Base-by-base conservation (phyloP, 2,329 filamentous ascomycete species). In the Neofusicoccum sp. region DNA sequence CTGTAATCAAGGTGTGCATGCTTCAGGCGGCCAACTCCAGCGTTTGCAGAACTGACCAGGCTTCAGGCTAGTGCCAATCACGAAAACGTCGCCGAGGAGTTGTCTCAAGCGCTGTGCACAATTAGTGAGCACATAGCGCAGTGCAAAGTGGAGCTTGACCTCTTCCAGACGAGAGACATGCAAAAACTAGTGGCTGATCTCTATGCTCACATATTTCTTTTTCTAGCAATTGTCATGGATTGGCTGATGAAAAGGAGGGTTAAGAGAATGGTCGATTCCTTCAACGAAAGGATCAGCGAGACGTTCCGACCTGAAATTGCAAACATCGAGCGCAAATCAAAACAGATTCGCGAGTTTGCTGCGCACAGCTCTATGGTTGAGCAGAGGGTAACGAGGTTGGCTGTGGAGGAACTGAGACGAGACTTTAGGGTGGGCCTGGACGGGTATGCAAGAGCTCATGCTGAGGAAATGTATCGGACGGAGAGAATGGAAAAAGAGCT, bases 121-220 rank as follows among this genome's bases (percentile, higher is more conserved):
- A 69, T 71, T 2, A 69, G 66, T n/a, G 66, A 69, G 33, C 45
- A 68, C 49, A 61, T 71, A 29, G 64, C 50, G 29, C 64, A 64
- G 4, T 71, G 67, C 61, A 59, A 66, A n/a, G 60, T 56, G 14
- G 67, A 69, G 50, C 37, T 64, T 29, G 29, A 61, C 12, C 61
- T 71, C 31, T 67, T 66, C 50, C 43, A 45, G 9, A 70, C 70
- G 0, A 60, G 66, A 52, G 45, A 44, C 12, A 68, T 70, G 59
- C 59, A 64, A 44, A 43, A 50, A 7, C 49, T 49, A 12, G 65
- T 70, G 12, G 67, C 67, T 9, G 64, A 66, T 9, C 63, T 71
- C 12, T 71, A 71, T 49, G 65, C 67, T 1, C 65, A 70, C 29
- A 65, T 71, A 9, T 70, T 71, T 56, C 62, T 69, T 14, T 70